Conservation (phyloP, 371 early-diverging fungal species). For the Capillidium rhysosporum region DNA sequence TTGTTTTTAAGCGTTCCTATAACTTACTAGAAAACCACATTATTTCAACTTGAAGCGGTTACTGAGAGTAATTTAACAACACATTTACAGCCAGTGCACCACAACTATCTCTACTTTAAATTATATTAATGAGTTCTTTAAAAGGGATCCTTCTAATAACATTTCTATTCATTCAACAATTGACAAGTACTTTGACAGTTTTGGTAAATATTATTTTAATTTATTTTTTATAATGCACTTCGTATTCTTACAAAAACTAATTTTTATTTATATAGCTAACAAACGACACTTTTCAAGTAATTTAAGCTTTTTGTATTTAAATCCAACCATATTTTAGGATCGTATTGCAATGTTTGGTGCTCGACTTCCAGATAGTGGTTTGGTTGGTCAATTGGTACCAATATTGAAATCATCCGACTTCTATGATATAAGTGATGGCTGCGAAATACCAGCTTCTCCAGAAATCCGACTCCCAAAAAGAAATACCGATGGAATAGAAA, state of each 20-base stretch:
- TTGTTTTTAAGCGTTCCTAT: neutral
- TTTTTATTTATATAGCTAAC: constrained; percentile 4
- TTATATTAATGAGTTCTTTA: neutral
- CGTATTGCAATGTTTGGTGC: constrained; percentile 41
- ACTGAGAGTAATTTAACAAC: no score
- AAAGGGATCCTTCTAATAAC: neutral
- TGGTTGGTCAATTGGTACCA: constrained; percentile 16
- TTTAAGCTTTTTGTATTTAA: neutral
- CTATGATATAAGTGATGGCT: neutral
- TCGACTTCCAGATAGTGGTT: constrained; percentile 29
- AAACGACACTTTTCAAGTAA: constrained; percentile 10
- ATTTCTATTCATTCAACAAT: no score
- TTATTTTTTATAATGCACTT: neutral
- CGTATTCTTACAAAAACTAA: neutral
- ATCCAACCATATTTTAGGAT: constrained; percentile 28
- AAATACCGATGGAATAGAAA: constrained; percentile 3
- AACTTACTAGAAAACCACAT: neutral
- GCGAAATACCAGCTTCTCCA: neutral
- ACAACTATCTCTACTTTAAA: neutral
- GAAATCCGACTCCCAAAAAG: neutral
- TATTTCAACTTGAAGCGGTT: neutral
- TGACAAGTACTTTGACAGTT: neutral
- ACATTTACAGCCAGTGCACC: neutral
- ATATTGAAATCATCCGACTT: constrained; percentile 9
- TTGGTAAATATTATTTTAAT: neutral